These are phyloP conservation scores for Fusarium albidum DNA, from an alignment of 2,329 filamentous ascomycete species.

Conservation along the genomic window DNA sequence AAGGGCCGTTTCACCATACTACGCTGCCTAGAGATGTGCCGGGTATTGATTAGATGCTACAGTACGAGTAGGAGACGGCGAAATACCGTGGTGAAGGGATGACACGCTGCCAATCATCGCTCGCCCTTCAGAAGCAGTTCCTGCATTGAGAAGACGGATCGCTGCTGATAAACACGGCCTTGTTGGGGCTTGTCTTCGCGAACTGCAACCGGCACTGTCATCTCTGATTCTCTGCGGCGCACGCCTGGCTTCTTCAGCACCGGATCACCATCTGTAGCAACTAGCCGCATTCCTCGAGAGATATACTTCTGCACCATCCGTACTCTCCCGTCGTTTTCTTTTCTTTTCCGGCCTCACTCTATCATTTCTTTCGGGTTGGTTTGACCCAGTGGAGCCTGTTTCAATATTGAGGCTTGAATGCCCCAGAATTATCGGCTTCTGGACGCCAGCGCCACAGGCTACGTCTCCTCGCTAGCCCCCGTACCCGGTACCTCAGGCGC, in stretches of 20 bases:
- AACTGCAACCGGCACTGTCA: not conserved
- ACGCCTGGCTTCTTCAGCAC: not conserved
- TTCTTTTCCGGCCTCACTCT: slow-evolving; percentile 1
- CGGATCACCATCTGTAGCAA: not conserved
- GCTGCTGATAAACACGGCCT: slow-evolving; percentile 3
- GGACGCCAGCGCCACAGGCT: slow-evolving; percentile 33
- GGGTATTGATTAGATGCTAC: slow-evolving; percentile 27
- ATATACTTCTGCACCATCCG: not conserved
- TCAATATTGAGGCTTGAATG: slow-evolving; percentile 25
- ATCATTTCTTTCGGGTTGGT: slow-evolving; percentile 1
- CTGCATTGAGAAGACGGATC: too few species aligned
- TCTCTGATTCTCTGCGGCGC: not conserved
- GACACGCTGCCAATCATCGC: too few species aligned
- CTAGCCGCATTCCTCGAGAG: slow-evolving; percentile 1
- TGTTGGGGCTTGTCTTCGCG: not conserved
- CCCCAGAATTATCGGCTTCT: slow-evolving; percentile 36
- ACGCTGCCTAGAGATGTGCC: slow-evolving; percentile 21
- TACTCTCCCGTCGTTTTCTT: slow-evolving; percentile 1
- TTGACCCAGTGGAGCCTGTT: slow-evolving; percentile 21
- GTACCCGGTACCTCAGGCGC: slow-evolving; percentile 30
- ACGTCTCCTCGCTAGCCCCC: slow-evolving; percentile 23
- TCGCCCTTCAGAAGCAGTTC: too few species aligned
- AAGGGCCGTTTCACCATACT: slow-evolving; percentile 24
- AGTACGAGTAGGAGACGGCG: slow-evolving; percentile 21
- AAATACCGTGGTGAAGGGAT: not conserved